Conservation (phyloP, 208 protist genomes). For the Blastocrithidia nonstop region DNA sequence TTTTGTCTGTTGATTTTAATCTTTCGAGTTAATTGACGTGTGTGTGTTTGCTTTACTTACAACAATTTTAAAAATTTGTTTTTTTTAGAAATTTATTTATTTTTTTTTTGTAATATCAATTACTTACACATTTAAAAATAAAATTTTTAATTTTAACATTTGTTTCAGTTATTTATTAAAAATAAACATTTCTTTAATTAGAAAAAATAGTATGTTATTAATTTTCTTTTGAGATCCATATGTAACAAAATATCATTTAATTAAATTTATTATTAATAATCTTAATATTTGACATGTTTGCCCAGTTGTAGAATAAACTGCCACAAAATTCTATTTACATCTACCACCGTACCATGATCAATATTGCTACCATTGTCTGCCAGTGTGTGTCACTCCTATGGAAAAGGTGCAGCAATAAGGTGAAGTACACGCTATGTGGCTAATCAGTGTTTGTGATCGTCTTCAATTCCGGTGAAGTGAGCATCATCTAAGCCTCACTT, state of each 20-base stretch:
- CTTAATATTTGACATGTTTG: too few species aligned
- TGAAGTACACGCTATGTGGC: constrained; percentile 53
- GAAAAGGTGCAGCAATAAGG: constrained; percentile 56
- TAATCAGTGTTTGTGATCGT: constrained; percentile 77
- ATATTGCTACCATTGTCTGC: constrained; percentile 29
- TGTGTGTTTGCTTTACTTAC: constrained; percentile 12
- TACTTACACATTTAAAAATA: too few species aligned
- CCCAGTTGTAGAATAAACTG: constrained; percentile 16
- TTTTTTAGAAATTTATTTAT: too few species aligned
- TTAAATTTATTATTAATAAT: too few species aligned
- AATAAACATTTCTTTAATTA: too few species aligned
- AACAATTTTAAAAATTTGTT: too few species aligned
- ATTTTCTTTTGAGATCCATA: too few species aligned
- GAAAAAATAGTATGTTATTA: too few species aligned
- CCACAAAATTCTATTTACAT: constrained; percentile 24
- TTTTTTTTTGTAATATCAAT: too few species aligned
- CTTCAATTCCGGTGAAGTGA: constrained; percentile 11
- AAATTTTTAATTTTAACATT: too few species aligned
- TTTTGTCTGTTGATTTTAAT: background rate
- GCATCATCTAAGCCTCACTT: background rate
- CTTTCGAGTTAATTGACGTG: background rate
- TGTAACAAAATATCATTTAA: too few species aligned
- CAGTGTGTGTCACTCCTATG: constrained; percentile 36
- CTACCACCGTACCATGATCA: constrained; percentile 26
- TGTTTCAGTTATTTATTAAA: too few species aligned